Evolutionary conservation across 495 filamentous ascomycete genomes (phyloP).

Genomic region (Aspergillus taichungensis): DNA sequence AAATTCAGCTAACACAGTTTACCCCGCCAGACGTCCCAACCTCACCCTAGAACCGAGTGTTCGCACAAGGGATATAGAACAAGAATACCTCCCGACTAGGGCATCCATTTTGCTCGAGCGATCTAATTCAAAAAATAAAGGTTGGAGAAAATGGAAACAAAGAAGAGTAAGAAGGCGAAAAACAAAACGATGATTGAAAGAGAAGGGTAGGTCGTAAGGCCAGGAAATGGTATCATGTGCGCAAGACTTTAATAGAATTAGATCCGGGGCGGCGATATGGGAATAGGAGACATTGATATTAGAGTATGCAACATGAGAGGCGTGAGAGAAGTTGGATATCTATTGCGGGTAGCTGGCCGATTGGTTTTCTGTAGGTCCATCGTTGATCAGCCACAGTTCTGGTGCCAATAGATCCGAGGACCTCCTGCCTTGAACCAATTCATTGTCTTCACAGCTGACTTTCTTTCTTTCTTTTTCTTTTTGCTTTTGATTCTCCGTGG

Average conservation of each 20-base stretch:
- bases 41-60: slow-evolving; percentile 10
- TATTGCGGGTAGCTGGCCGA: slow-evolving; percentile 39
- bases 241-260: slow-evolving; percentile 26
- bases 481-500: slow-evolving; percentile 7
- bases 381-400: slow-evolving; percentile 22
- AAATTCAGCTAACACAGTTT: slow-evolving; percentile 18
- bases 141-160: no score
- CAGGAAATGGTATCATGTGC: slow-evolving; percentile 38
- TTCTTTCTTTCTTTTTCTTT: slow-evolving; percentile 10
- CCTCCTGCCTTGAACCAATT: slow-evolving; percentile 4
- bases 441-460: slow-evolving; percentile 4
- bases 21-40: slow-evolving; percentile 17
- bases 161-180: no score
- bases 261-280: slow-evolving; percentile 28
- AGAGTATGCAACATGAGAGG: slow-evolving; percentile 23
- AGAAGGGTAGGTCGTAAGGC: slow-evolving; percentile 26
- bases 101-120: slow-evolving; percentile 16
- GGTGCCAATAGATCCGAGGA: slow-evolving; percentile 17
- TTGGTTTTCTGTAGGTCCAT: slow-evolving; percentile 32
- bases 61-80: slow-evolving; percentile 10
- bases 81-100: slow-evolving; percentile 7
- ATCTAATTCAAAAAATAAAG: slow-evolving; percentile 25
- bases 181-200: slow-evolving; percentile 18
- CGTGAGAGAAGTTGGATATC: slow-evolving; percentile 16
- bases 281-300: slow-evolving; percentile 34